A percentile compares a stretch with the other conserved stretches of the same genome.
phyloP scores from a whole-genome alignment of 345 rosid species.

The Populus alba region DNA sequence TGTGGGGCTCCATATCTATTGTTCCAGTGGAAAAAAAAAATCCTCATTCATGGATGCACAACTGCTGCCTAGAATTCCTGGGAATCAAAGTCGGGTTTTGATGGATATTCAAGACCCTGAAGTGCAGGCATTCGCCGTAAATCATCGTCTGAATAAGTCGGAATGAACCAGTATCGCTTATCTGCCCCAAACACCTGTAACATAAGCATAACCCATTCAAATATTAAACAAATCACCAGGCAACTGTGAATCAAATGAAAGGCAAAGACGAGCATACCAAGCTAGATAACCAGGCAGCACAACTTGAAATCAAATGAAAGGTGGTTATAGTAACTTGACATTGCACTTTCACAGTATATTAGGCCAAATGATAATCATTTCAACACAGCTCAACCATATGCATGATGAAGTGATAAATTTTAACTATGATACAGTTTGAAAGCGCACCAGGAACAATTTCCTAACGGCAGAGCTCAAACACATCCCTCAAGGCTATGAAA shows the following conservation, averaged over 20 bases:
- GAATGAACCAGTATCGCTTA: constrained; percentile 74
- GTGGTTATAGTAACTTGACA: background rate
- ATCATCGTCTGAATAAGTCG: constrained; percentile 85
- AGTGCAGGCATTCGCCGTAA: constrained; percentile 77
- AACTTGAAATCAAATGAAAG: background rate
- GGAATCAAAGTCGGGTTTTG: constrained; percentile 72
- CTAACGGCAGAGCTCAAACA: background rate
- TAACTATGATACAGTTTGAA: background rate
- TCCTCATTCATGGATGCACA: constrained; percentile 1
- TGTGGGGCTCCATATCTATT: constrained; percentile 13
- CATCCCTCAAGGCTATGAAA: background rate
- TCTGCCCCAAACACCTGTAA: constrained; percentile 87
- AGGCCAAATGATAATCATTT: background rate
- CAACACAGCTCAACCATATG: background rate
- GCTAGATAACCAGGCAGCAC: background rate
- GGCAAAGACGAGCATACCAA: background rate
- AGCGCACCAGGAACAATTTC: background rate
- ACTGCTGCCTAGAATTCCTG: constrained; percentile 51
- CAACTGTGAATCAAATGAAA: background rate
- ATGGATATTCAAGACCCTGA: constrained; percentile 90
- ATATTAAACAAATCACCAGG: background rate
- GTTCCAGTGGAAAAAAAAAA: constrained; percentile 22
- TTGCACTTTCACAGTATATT: background rate
- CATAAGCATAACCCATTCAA: background rate
- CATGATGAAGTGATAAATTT: background rate